Base-by-base conservation (phyloP, 805 yeast species). In the Yamadazyma insecticola region DNA sequence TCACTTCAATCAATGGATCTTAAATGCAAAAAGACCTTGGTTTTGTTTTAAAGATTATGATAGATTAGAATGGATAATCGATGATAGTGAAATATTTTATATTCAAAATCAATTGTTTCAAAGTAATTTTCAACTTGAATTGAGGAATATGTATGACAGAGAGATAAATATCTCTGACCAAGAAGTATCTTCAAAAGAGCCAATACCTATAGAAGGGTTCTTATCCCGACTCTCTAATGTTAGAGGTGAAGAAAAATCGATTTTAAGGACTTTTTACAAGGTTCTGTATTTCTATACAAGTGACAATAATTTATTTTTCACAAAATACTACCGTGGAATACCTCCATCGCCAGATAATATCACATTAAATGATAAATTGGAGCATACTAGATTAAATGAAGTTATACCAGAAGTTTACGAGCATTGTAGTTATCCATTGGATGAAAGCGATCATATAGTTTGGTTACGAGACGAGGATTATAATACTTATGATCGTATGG, bases 181-280 rank as follows among this genome's bases (percentile, higher is more conserved):
- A 1, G 14, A 6, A 13, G 25, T 18, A 5, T 24, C 43, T 2
- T 33, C 28, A 15, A 23, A 31, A 13, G 18, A 10, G 3, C 96
- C 96, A 0, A 31, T 58, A 0, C 79, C 95, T 0, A 53, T 87
- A 7, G 97, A 90, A 57, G 97, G 97, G 0, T 88, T 83, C 50
- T 52, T 89, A 13, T 59, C 74, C 3, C 67, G 79, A 29, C 50
- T 81, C 18, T 68, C 79, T 0, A 67, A 74, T 26, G 63, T 71
- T 35, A 48, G 53, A 5, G 86, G 86, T 0, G 49, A 44, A 40
- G 45, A 53, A 42, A 37, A 55, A 48, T 36, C 55, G 7, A 47
- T 66, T 4, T 10, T 45, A 3, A 60, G 66, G 19, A 55, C 70
- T 20, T 69, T 73, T 33, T 69, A 68, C 42, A 75, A 71, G 33